These are phyloP conservation scores for Prunus fruticosa DNA, from an alignment of 306 rosid genomes.

Conservation along the genomic window DNA sequence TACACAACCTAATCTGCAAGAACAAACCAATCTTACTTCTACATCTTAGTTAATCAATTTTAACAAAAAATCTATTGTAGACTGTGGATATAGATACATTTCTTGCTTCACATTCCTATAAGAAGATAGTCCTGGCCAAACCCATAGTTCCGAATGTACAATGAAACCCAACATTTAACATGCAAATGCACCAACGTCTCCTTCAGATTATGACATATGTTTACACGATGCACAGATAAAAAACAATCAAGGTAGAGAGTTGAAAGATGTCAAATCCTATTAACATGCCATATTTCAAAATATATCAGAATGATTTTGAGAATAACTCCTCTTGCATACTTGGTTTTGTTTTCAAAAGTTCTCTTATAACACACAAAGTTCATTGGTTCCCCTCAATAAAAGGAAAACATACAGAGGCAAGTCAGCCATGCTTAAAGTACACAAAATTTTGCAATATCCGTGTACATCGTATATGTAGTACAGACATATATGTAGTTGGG, in stretches of 20 bases:
- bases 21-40: not conserved
- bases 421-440: not conserved
- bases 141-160: not conserved
- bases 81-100: too few species aligned
- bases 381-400: not conserved
- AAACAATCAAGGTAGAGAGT: not conserved
- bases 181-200: not conserved
- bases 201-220: not conserved
- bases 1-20: not conserved
- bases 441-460: not conserved
- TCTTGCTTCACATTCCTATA: too few species aligned
- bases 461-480: not conserved
- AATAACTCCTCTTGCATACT: not conserved
- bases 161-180: not conserved
- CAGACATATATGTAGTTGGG: not conserved
- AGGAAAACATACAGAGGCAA: not conserved
- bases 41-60: not conserved
- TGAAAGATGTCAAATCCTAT: conserved; percentile 7
- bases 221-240: not conserved
- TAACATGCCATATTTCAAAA: conserved; percentile 7
- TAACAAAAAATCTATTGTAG: not conserved
- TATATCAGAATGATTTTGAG: not conserved
- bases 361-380: not conserved
- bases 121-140: too few species aligned
- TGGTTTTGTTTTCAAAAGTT: not conserved